Percentiles rank a stretch among this genome's conserved stretches.
These are phyloP conservation scores for Tuber melanosporum DNA, from an alignment of 495 filamentous ascomycete species.

Conservation along the genomic window DNA sequence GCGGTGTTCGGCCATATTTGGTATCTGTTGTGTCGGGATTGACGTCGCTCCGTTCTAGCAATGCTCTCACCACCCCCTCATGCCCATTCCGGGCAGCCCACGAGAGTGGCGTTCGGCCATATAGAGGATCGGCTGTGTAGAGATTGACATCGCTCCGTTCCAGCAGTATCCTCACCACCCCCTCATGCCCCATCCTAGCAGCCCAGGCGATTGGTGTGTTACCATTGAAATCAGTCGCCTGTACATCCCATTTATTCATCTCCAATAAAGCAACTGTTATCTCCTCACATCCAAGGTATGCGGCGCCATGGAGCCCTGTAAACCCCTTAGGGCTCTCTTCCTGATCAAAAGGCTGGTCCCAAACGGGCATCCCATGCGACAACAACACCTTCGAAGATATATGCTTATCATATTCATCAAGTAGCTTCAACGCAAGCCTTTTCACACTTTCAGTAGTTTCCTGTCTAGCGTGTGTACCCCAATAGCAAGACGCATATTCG, in stretches of 20 bases:
- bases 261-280: background rate
- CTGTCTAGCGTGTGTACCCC: background rate
- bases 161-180: slow-evolving; percentile 38
- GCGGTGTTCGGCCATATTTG: slow-evolving; percentile 39
- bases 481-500: background rate
- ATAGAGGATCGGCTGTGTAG: slow-evolving; percentile 7
- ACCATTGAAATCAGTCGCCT: slow-evolving; percentile 11
- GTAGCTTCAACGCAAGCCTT: background rate
- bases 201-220: slow-evolving; percentile 38
- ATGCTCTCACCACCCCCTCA: slow-evolving; percentile 28
- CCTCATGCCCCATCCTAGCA: slow-evolving; percentile 37
- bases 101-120: slow-evolving; percentile 39
- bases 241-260: slow-evolving; percentile 20
- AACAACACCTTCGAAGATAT: background rate
- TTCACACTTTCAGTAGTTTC: background rate
- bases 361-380: background rate
- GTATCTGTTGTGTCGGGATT: slow-evolving; percentile 23
- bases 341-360: background rate
- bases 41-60: slow-evolving; percentile 30
- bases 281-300: background rate
- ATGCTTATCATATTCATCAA: background rate
- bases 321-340: background rate
- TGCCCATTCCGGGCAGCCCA: slow-evolving; percentile 39
- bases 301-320: background rate
- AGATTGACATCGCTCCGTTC: slow-evolving; percentile 7